Base-by-base conservation (phyloP, 1,284 basidiomycete species). In the Vanrija sp. region DNA sequence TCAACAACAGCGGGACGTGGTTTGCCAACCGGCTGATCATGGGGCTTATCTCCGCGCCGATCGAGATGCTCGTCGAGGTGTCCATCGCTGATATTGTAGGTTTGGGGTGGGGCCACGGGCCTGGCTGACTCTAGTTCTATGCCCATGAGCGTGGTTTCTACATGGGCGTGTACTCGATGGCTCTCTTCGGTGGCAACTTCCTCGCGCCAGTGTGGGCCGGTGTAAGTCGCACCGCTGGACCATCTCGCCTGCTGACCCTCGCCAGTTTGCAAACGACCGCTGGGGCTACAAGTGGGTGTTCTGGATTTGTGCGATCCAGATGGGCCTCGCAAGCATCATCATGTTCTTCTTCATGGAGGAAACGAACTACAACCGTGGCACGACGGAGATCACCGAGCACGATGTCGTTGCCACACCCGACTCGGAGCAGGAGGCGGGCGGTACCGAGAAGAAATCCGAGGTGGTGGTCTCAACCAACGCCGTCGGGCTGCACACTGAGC, bases 321-420 rank as follows among this genome's bases (percentile, higher is more conserved):
- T 55, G 3, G 55, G 19, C 6, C 21, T 57, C 39, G 52, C 42
- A 5, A 34, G 46, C 12, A 43, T 64, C 14, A 43, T 64, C n/a
- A 21, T 56, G 43, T 61, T 64, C 57, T 57, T 61, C 53, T 57
- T 58, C 54, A 39, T 64, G 42, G 62, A 64, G 42, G 62, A 64
- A 59, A 64, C 62, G n/a, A 64, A 64, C 54, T 64, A 57, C 43
- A 55, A 58, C 55, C 59, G 62, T 23, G 61, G 55, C 8, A 60
- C 61, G 5, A 55, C 55, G 5, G 58, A 63, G 49, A 40, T 56
- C 10, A 28, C n/a, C 5, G 55, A 57, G 38, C 44, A 57, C 16
- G 29, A 46, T 38, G 25, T 29, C 8, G 8, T 12, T 12, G 28
- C 28, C 28, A 29, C 26, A 26, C 28, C 28, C 28, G 28, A 29